phyloP scores from a whole-genome alignment of 495 filamentous ascomycete genomes.

The Aspergillus saccharolyticus region DNA sequence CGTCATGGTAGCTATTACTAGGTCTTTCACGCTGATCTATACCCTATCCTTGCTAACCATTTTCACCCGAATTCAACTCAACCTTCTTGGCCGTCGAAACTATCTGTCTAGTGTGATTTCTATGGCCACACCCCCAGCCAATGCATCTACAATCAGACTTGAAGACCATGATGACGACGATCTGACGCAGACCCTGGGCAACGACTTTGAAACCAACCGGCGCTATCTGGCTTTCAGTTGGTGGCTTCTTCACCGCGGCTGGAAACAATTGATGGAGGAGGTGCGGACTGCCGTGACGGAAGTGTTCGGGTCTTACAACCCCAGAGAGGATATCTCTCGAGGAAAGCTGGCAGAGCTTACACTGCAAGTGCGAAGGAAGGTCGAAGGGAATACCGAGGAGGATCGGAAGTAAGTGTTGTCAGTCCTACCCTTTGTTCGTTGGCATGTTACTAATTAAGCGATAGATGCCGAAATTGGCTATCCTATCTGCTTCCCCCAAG shows the following conservation, averaged over 20 bases:
- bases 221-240: conserved; percentile 94
- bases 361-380: conserved; percentile 67
- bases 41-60: conserved; percentile 83
- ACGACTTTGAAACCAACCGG: conserved; percentile 90
- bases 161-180: conserved; percentile 85
- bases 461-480: conserved; percentile 63
- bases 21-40: conserved; percentile 87
- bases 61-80: conserved; percentile 93
- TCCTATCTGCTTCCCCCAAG: conserved; percentile 74
- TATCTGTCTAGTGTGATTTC: conserved; percentile 94
- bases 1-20: conserved; percentile 66
- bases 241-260: conserved; percentile 94
- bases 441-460: background rate
- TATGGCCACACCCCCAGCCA: conserved; percentile 59
- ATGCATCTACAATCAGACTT: conserved; percentile 67
- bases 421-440: background rate
- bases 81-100: conserved; percentile 88
- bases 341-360: conserved; percentile 72
- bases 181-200: conserved; percentile 71
- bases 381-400: conserved; percentile 71
- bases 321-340: conserved; percentile 80
- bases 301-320: conserved; percentile 77
- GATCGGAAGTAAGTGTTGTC: conserved; percentile 53
- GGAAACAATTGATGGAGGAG: conserved; percentile 70
- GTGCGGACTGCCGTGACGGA: conserved; percentile 78